Evolutionary conservation across 2,329 filamentous ascomycete species (phyloP), one percentile per base, ranked within the genome.

Genomic region (Teratosphaeria zuluensis): DNA sequence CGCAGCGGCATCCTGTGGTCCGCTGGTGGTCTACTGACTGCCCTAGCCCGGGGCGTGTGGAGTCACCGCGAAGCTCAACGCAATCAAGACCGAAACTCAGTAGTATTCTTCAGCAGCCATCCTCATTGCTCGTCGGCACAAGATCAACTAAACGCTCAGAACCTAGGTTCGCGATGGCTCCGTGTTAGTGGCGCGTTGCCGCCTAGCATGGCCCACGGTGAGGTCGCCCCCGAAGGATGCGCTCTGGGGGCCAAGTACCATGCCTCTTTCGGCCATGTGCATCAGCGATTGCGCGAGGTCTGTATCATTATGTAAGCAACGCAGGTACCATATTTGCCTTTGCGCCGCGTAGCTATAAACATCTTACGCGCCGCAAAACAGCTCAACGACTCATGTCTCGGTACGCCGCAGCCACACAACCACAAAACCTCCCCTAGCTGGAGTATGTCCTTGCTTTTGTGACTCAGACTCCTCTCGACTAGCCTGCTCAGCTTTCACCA

Each of bases 1-100:
- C 66, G 66, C 46, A 62, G 59, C 7, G 69, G 68, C 69, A 71
- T 71, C 30, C 33, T 21, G 54, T 53, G 19, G n/a, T 48, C 6
- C 42, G 19, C 42, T 21, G 19, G n/a, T 3, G 16, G 42, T 19
- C n/a, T 48, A 3, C 5, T 19, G 16, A 3, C 4, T n/a, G 19
- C 19, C 42, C 35, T 42, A 42, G 35, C 35, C 11, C 35, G 11
- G 11, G 2, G 35, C 4, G 16, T 48, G 19, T 21, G 4, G 42
- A 21, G 42, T 4, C 16, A 48, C 16, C 16, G 9, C 9, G 42
- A 48, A 48, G 42, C 42, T 48, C 19, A 21, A 7, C 4, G 42
- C n/a, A 5, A 42, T 5, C 12, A 16, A 42, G 11, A 14, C 35
- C 12, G 4, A 12, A 42, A 16, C 16, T 16, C 24, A 28, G 24